Conservation (phyloP, 345 rosid genomes). For the Erysimum cheiranthoides region DNA sequence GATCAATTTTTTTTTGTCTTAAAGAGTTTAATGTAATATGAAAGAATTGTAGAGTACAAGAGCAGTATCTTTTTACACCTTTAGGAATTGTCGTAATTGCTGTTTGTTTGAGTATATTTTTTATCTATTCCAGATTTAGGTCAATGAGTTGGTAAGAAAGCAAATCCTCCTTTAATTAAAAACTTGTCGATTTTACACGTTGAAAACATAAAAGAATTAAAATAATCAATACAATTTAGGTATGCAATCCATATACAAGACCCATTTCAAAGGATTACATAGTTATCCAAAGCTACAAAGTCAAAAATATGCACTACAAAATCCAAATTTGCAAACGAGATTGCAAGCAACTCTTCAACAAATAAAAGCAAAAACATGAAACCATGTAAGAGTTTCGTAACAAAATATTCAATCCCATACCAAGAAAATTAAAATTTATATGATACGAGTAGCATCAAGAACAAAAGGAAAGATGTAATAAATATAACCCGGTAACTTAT, state of each 20-base stretch:
- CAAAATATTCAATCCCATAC: neutral
- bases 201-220: neutral
- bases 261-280: neutral
- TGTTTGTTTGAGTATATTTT: neutral
- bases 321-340: neutral
- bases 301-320: neutral
- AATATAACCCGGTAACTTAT: neutral
- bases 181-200: neutral
- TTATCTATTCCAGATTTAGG: neutral
- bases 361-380: neutral
- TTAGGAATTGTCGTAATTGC: neutral
- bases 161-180: neutral
- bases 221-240: neutral
- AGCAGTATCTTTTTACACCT: no score
- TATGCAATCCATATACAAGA: slow-evolving; percentile 5
- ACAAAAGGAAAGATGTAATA: neutral
- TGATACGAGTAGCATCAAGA: neutral
- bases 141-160: neutral
- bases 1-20: no score
- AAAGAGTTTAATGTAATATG: neutral
- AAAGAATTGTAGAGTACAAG: neutral
- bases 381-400: neutral
- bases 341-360: neutral
- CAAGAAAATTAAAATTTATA: slow-evolving; percentile 1
- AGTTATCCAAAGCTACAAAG: neutral